phyloP scores from a whole-genome alignment of 2,329 filamentous ascomycete genomes.

The Coniochaeta prunicola region DNA sequence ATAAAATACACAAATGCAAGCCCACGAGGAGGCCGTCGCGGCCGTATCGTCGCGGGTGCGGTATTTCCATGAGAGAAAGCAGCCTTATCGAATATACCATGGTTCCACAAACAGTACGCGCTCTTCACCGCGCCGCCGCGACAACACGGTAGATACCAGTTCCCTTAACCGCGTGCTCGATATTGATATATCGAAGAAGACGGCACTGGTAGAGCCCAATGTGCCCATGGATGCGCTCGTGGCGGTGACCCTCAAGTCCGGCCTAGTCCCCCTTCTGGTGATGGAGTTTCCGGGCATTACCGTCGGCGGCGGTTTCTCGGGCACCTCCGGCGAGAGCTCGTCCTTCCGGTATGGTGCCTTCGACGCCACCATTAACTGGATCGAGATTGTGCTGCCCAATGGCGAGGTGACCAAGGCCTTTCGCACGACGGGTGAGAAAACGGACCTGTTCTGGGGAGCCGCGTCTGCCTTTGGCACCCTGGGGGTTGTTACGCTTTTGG shows the following conservation, averaged over 20 bases:
- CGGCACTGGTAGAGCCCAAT: slow-evolving; percentile 59
- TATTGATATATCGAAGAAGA: slow-evolving; percentile 45
- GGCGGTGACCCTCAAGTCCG: slow-evolving; percentile 44
- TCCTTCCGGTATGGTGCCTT: slow-evolving; percentile 62
- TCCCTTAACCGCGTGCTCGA: slow-evolving; percentile 53
- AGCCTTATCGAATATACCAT: slow-evolving; percentile 68
- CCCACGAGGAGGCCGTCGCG: slow-evolving; percentile 35
- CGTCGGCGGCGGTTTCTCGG: slow-evolving; percentile 58
- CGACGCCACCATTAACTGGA: slow-evolving; percentile 51
- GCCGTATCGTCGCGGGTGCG: slow-evolving; percentile 34
- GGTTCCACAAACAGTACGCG: slow-evolving; percentile 73
- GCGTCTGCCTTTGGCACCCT: slow-evolving; percentile 54
- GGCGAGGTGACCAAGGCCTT: slow-evolving; percentile 46
- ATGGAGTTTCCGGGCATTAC: slow-evolving; percentile 70
- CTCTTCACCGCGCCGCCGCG: slow-evolving; percentile 36
- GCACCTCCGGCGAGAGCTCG: slow-evolving; percentile 60
- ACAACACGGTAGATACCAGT: slow-evolving; percentile 61
- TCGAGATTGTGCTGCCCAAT: slow-evolving; percentile 57
- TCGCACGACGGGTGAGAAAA: slow-evolving; percentile 24
- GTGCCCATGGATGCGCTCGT: slow-evolving; percentile 61
- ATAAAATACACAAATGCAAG: slow-evolving; percentile 21
- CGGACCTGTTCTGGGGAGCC: slow-evolving; percentile 52
- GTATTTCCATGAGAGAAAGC: slow-evolving; percentile 32
- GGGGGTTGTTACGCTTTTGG: slow-evolving; percentile 52
- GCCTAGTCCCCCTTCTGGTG: slow-evolving; percentile 56